Percentiles rank a stretch among this genome's conserved stretches.
phyloP scores from a whole-genome alignment of 345 rosid genomes.

The Excoecaria agallocha region DNA sequence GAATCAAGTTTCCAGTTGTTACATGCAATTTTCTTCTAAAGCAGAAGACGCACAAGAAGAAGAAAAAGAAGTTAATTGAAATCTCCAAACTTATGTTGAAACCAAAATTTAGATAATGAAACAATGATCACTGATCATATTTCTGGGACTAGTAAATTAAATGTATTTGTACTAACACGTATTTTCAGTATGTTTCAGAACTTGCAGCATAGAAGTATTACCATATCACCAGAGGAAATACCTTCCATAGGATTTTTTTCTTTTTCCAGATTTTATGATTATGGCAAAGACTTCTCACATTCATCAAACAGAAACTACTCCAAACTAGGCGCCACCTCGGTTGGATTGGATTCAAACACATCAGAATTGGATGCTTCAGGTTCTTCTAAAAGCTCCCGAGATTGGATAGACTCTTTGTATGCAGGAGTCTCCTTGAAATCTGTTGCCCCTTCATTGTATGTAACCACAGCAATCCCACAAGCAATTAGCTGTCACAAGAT shows the following conservation, averaged over 20 bases:
- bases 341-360: constrained; percentile 93
- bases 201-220: constrained; percentile 19
- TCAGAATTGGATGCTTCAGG: constrained; percentile 67
- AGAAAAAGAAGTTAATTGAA: neutral
- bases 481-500: constrained; percentile 56
- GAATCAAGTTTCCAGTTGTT: neutral
- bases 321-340: constrained; percentile 91
- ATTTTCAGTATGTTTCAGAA: constrained; percentile 13
- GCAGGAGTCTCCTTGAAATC: constrained; percentile 89
- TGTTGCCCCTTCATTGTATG: constrained; percentile 88
- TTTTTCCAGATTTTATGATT: constrained; percentile 4
- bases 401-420: constrained; percentile 68
- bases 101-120: neutral
- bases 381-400: constrained; percentile 71
- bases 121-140: neutral
- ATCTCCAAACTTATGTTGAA: neutral
- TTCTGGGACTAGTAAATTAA: constrained; percentile 3
- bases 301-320: constrained; percentile 40
- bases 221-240: constrained; percentile 20
- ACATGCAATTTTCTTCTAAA: neutral
- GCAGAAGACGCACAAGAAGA: neutral
- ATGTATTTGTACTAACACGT: constrained; percentile 6
- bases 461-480: constrained; percentile 75
- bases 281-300: constrained; percentile 15
- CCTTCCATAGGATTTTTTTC: neutral